A percentile compares a stretch with the other conserved stretches of the same genome.
phyloP scores from a whole-genome alignment of 2,329 filamentous ascomycete genomes.

The Diaporthe eres region DNA sequence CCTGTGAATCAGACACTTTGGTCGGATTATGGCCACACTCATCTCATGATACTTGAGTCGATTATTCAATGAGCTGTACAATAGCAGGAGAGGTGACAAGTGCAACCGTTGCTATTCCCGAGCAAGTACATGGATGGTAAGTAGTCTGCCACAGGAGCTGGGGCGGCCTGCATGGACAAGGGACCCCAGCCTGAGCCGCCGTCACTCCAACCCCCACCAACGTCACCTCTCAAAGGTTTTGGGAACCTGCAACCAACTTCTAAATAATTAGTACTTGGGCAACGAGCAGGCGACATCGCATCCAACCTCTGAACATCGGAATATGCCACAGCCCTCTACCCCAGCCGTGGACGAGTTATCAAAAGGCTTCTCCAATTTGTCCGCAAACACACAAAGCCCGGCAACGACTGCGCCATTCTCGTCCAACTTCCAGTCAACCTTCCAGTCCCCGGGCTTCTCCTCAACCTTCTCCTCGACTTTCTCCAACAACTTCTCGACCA shows the following conservation, averaged over 20 bases:
- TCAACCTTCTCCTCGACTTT: conserved; percentile 23
- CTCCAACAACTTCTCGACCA: conserved; percentile 16
- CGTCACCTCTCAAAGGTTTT: conserved; percentile 11
- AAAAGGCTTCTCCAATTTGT: conserved; percentile 21
- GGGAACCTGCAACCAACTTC: not conserved
- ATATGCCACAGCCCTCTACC: not conserved
- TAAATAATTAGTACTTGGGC: not conserved
- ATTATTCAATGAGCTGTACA: not conserved
- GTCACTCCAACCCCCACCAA: conserved; percentile 2
- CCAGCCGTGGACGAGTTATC: conserved; percentile 18
- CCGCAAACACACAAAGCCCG: not conserved
- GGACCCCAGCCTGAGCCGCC: conserved; percentile 3
- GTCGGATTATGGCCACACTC: not conserved
- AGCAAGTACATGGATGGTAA: not conserved
- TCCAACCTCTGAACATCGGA: not conserved
- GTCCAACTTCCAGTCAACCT: conserved; percentile 30
- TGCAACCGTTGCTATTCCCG: not conserved
- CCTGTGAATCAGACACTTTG: not conserved
- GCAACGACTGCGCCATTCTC: not conserved
- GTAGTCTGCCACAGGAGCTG: not conserved
- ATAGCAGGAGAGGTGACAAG: not conserved
- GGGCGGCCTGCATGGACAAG: not conserved
- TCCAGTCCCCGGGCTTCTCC: conserved; percentile 22
- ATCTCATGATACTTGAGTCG: not conserved
- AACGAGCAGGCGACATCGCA: not conserved